Evolutionary conservation across 805 yeast genomes (phyloP), one percentile per base, ranked within the genome.

Genomic region (Candida corydali): DNA sequence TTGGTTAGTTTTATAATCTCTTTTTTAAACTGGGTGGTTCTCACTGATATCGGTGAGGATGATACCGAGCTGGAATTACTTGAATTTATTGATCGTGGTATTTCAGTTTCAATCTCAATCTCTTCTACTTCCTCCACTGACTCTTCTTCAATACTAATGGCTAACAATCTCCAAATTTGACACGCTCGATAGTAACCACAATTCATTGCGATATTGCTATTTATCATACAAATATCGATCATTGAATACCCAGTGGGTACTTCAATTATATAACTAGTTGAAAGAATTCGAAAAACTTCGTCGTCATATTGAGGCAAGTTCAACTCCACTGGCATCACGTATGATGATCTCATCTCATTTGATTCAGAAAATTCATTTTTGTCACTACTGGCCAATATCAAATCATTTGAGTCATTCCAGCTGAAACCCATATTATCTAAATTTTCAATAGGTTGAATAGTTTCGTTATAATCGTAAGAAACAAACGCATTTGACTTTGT

Each of bases 141-240:
- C 5, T 20, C 41, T 3, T 39, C 44, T 7, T 42, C 45, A 11
- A 25, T n/a, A 19, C 78, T 61, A 23, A 72, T 73, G 10, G 74
- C 73, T 4, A 81, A 56, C 3, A 79, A 67, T 41, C 70, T 57
- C 88, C 88, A 82, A 0, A 77, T 69, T 49, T 78, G 85, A 37
- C 80, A 65, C 37, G 78, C 83, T 40, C 85, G 57, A 36, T 61
- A 63, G 34, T 66, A 56, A 12, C 68, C 65, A 1, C 69, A 82
- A 31, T 68, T 62, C 0, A 70, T 70, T 0, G 84, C 84, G 7
- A 76, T 61, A 12, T 65, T 58, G 0, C 86, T 73, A 50, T 83
- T 83, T 46, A 68, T 59, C 16, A 70, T 63, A 48, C 86, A 81
- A 2, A 71, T 78, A 30, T 79, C 78, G 10, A 65, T 51, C 11